Evolutionary conservation across 352 stramenopile genomes (phyloP), one percentile per base, ranked within the genome.

Genomic region (Phytophthora idaei): DNA sequence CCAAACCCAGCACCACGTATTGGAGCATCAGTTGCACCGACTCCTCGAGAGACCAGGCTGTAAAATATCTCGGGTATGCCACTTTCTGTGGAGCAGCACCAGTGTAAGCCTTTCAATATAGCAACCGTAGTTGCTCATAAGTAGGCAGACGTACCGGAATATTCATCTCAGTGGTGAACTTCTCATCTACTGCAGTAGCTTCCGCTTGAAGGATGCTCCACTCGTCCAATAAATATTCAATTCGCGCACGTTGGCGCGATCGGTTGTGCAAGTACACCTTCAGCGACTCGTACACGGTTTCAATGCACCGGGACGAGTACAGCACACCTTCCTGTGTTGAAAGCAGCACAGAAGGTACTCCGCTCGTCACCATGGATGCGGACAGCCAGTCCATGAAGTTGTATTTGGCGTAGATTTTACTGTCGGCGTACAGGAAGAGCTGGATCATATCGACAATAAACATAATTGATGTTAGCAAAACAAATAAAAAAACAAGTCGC

Each of bases 321-420:
- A 89, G 69, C 21, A 95, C 84, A 27, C 87, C 87, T 57, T 95
- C 87, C 56, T 95, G 87, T 4, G 87, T 95, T 10, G 87, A 95
- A 31, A 95, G 66, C 54, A 95, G 67, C 47, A 95, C 87, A 0
- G 81, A 84, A 25, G 87, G 87, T 25, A 95, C 87, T 51, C 87
- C 87, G 21, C 92, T 92, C 61, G 90, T 68, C 25, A 92, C 81
- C 87, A 95, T 95, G 9, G 84, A 75, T 17, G 87, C 81, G 4
- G 81, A 89, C 48, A 95, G 69, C 85, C 85, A 95, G 36, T 94
- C 84, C 68, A 91, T 93, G 50, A 95, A 95, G 61, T 87, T 89
- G 64, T 90, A 87, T 65, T 84, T 80, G 42, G 77, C 85, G 44
- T 93, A 95, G 52, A 95, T 87, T 65, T 94, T 94, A 69, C 89